Conservation (phyloP, 768 basidiomycete species). For the Mycena crocata region DNA sequence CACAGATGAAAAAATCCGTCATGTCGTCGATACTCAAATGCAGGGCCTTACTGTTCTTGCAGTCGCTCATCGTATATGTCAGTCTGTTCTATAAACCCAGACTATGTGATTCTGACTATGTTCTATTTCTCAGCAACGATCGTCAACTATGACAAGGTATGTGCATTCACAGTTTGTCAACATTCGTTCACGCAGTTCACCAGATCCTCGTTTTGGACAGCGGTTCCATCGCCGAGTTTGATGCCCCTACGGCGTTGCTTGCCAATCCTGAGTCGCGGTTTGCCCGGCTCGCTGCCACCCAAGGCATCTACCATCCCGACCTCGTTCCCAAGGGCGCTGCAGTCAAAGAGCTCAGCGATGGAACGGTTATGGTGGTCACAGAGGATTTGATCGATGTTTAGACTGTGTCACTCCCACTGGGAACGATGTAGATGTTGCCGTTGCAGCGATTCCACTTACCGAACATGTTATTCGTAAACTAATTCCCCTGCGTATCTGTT, state of each 20-base stretch:
- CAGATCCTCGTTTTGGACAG: slow-evolving; percentile 22
- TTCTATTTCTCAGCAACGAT: slow-evolving; percentile 10
- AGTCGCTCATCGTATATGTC: slow-evolving; percentile 22
- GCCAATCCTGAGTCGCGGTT: slow-evolving; percentile 21
- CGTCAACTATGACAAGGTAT: slow-evolving; percentile 26
- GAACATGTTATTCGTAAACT: too few species aligned
- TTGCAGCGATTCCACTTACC: too few species aligned
- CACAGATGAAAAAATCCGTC: too few species aligned
- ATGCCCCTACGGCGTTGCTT: slow-evolving; percentile 7
- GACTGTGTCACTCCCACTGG: too few species aligned
- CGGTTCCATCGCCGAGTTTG: slow-evolving; percentile 20
- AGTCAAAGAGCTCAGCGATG: slow-evolving; percentile 17
- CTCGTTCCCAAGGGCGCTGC: slow-evolving; percentile 5
- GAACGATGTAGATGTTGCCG: too few species aligned
- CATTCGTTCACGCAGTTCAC: neutral
- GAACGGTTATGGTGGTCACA: slow-evolving; percentile 11
- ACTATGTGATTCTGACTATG: neutral
- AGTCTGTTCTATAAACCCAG: neutral
- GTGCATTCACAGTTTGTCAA: neutral
- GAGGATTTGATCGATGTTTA: slow-evolving; percentile 17
- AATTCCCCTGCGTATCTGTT: too few species aligned
- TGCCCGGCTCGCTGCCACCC: slow-evolving; percentile 23
- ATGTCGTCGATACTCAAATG: slow-evolving; percentile 10
- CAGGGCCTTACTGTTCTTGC: slow-evolving; percentile 7
- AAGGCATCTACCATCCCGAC: slow-evolving; percentile 24